phyloP scores from a whole-genome alignment of 345 rosid genomes.

The Pseudoturritis turrita region DNA sequence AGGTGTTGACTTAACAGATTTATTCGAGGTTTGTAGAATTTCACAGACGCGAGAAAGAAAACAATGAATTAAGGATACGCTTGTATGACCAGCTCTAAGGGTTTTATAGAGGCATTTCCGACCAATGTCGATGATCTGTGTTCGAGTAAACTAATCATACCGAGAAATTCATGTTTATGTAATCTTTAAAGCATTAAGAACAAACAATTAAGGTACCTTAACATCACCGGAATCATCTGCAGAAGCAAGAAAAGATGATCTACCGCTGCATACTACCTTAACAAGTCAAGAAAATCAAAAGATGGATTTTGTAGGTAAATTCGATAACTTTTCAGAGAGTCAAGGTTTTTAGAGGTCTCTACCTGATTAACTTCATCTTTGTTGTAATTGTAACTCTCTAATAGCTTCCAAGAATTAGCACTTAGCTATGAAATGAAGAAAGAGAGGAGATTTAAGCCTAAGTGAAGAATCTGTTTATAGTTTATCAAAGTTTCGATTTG shows the following conservation, averaged over 20 bases:
- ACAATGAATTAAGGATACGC: constrained; percentile 57
- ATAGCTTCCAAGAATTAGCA: constrained; percentile 48
- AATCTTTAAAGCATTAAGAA: not conserved
- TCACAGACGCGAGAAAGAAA: not conserved
- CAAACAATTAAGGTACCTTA: constrained; percentile 45
- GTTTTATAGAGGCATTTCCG: constrained; percentile 74
- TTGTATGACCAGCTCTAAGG: constrained; percentile 77
- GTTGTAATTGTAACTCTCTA: constrained; percentile 62
- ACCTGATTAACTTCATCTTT: constrained; percentile 97
- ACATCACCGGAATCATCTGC: constrained; percentile 82
- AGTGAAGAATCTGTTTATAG: not conserved
- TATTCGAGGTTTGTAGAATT: not conserved
- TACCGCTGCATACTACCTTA: constrained; percentile 52
- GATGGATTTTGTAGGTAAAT: not conserved
- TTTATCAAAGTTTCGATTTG: not conserved
- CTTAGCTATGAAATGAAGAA: constrained; percentile 23
- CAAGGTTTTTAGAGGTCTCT: not conserved
- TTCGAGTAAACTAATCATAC: not conserved
- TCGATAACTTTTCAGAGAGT: not conserved
- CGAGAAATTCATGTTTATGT: not conserved
- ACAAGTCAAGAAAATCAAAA: not conserved
- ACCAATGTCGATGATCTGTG: constrained; percentile 72
- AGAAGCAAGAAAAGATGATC: constrained; percentile 74
- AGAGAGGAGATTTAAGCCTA: not conserved
- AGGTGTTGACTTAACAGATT: constrained; percentile 18